A percentile compares a stretch with the other conserved stretches of the same genome.
These are phyloP conservation scores for Blepharisma japonicum DNA, from an alignment of 73 alveolate species.

Conservation along the genomic window DNA sequence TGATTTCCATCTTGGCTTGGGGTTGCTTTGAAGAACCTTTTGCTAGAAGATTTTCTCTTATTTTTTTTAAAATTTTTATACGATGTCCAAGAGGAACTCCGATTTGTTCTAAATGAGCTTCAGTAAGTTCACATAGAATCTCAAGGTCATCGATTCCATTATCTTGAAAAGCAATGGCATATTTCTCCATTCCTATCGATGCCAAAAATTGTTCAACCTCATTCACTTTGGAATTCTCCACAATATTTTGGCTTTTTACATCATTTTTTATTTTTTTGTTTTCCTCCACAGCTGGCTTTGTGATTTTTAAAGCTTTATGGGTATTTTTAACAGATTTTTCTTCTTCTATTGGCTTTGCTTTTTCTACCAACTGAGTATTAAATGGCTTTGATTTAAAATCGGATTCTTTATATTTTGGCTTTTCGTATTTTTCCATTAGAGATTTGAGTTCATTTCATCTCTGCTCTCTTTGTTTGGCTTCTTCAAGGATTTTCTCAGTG, in stretches of 20 bases:
- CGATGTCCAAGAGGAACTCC: slow-evolving; percentile 66
- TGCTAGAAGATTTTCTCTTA: slow-evolving; percentile 36
- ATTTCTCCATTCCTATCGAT: slow-evolving; percentile 41
- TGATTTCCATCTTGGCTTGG: no score
- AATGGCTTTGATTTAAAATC: no score
- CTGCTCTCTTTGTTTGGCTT: slow-evolving; percentile 5
- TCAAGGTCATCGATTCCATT: slow-evolving; percentile 71
- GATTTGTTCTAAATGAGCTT: slow-evolving; percentile 55
- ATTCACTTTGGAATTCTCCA: not conserved
- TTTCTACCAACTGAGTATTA: no score
- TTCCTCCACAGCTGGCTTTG: no score
- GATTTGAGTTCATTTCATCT: slow-evolving; percentile 10
- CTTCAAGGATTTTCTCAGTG: not conserved
- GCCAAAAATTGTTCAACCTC: slow-evolving; percentile 55
- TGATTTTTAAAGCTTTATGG: no score
- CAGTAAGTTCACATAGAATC: slow-evolving; percentile 55
- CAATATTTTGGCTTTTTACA: not conserved
- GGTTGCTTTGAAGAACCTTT: no score
- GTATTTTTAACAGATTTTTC: no score
- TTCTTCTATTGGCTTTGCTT: no score
- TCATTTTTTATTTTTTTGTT: not conserved
- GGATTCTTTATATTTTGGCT: not conserved
- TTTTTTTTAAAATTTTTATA: slow-evolving; percentile 58
- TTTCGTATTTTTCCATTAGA: slow-evolving; percentile 17
- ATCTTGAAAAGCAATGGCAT: slow-evolving; percentile 44